phyloP scores from a whole-genome alignment of 306 rosid genomes.

The Trifolium subterraneum region DNA sequence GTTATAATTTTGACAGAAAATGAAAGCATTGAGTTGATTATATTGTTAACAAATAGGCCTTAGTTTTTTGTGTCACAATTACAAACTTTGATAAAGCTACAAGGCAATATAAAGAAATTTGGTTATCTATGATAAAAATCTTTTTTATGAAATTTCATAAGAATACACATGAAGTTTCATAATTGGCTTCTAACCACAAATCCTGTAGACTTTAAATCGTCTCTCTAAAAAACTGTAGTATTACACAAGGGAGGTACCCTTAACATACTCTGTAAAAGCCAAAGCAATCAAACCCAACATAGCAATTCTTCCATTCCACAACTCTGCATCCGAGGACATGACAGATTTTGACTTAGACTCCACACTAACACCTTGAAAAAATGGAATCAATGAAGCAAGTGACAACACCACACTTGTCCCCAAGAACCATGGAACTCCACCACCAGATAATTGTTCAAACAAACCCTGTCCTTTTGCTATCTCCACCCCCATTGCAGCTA shows the following conservation, averaged over 20 bases:
- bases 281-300: constrained; percentile 86
- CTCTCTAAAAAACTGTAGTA: not conserved
- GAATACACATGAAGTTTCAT: not conserved
- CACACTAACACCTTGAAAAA: constrained; percentile 68
- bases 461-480: constrained; percentile 67
- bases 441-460: constrained; percentile 62
- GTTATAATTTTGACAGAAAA: too few species aligned
- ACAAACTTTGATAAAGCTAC: too few species aligned
- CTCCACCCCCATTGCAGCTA: constrained; percentile 73
- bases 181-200: not conserved
- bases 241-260: constrained; percentile 72
- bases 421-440: constrained; percentile 74
- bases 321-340: constrained; percentile 74
- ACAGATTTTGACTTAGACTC: constrained; percentile 68
- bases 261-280: constrained; percentile 71
- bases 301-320: constrained; percentile 87
- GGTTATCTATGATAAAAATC: too few species aligned
- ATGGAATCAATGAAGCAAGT: constrained; percentile 72
- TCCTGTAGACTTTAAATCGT: not conserved
- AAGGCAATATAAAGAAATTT: too few species aligned
- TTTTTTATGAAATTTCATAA: not conserved
- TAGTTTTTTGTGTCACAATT: too few species aligned
- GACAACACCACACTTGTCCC: constrained; percentile 63
- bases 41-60: too few species aligned
- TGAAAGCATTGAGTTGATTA: too few species aligned